These are phyloP conservation scores for Amaranthus cruentus DNA, from an alignment of 148 eudicot genomes.

Conservation along the genomic window DNA sequence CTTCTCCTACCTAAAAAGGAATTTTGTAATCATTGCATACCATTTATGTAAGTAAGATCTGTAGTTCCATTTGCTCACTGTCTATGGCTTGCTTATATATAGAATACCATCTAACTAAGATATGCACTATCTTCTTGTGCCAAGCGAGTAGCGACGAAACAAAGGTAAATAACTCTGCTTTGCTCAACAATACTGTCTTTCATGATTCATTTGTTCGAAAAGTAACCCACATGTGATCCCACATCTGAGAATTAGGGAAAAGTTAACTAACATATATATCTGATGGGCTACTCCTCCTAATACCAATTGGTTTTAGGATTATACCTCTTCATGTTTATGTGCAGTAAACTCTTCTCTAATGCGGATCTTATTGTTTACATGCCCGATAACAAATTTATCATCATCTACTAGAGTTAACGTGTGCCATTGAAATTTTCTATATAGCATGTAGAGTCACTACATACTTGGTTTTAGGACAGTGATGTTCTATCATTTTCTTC, in stretches of 20 bases:
- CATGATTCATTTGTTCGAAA: not conserved
- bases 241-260: too few relatives aligned
- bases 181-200: not conserved
- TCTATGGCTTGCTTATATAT: constrained; percentile 19
- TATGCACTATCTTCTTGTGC: constrained; percentile 10
- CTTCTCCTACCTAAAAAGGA: constrained; percentile 19
- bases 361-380: too few relatives aligned
- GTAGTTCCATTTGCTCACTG: not conserved
- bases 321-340: too few relatives aligned
- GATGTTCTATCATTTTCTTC: not conserved
- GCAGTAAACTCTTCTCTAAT: too few relatives aligned
- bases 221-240: too few relatives aligned
- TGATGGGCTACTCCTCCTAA: too few relatives aligned
- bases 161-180: constrained; percentile 12
- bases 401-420: too few relatives aligned
- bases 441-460: not conserved
- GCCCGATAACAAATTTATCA: too few relatives aligned
- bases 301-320: too few relatives aligned
- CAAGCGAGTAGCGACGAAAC: not conserved
- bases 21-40: constrained; percentile 14
- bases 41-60: constrained; percentile 6
- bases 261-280: too few relatives aligned
- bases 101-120: not conserved
- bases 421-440: not conserved
- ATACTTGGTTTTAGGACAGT: not conserved